These are phyloP conservation scores for Clitoria ternatea DNA, from an alignment of 306 rosid species.

Conservation along the genomic window DNA sequence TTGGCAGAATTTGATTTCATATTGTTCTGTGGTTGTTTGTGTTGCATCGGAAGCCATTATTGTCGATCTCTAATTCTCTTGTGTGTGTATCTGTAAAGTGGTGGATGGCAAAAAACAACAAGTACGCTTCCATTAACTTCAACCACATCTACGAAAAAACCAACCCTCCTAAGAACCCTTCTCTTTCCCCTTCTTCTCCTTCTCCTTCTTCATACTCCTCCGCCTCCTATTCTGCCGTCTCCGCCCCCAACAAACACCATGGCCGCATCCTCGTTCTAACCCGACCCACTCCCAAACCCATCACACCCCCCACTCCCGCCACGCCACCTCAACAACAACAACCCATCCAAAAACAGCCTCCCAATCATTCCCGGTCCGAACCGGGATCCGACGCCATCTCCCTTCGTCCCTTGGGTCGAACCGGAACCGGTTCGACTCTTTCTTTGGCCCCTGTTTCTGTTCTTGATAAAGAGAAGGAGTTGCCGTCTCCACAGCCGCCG, in stretches of 20 bases:
- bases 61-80: not conserved
- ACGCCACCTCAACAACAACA: not conserved
- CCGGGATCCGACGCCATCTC: conserved; percentile 50
- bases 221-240: conserved; percentile 59
- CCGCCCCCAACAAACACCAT: conserved; percentile 59
- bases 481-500: conserved; percentile 18
- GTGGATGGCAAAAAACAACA: conserved; percentile 89
- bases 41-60: not conserved
- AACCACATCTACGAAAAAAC: conserved; percentile 69
- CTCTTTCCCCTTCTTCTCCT: conserved; percentile 29
- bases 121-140: conserved; percentile 69
- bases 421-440: conserved; percentile 36
- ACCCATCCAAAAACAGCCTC: not conserved
- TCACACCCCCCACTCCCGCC: conserved; percentile 10
- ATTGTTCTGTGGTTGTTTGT: not conserved
- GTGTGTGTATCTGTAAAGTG: conserved; percentile 13
- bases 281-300: conserved; percentile 56
- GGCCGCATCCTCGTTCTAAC: conserved; percentile 80
- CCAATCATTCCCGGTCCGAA: conserved; percentile 34
- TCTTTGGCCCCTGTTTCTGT: conserved; percentile 20
- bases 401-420: conserved; percentile 69
- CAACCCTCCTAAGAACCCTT: conserved; percentile 28
- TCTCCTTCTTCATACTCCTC: conserved; percentile 40
- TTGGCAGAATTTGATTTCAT: not conserved
- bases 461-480: conserved; percentile 37